Base-by-base conservation (phyloP, 2,329 filamentous ascomycete genomes). In the Akanthomyces uredinophilus region DNA sequence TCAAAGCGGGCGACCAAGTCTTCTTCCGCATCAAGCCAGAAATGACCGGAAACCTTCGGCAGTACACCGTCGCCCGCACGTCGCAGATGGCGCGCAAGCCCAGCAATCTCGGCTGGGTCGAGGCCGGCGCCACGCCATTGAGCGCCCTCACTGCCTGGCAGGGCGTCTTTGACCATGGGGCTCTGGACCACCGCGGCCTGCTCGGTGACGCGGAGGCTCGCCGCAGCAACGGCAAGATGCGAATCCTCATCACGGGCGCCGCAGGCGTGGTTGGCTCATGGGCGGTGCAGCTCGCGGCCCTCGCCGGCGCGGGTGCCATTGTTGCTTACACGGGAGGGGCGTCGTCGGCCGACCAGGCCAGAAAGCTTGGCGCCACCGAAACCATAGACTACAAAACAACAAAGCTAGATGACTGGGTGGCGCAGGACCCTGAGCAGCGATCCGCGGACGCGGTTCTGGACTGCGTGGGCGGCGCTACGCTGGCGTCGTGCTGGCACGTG, bases 221-320 rank as follows among this genome's bases (percentile, higher is more conserved):
- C 6, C 64, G 64, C 14, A 41, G 55, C 20, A 77, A 78, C 51
- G 63, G 60, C 4, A 65, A 65, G 35, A 64, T 70, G 27, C 64
- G 72, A 1, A 70, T 79, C n/a, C 68, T 80, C 14, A 65, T 79
- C 59, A 75, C 76, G 3, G 77, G 71, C 3, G 77, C 75, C 0
- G 70, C 70, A 0, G 76, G 76, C 10, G 73, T 73, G 6, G 76
- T 79, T 6, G 77, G 77, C 16, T 70, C 70, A 37, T 78, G 73
- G 71, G 70, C 73, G 1, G 71, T 78, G 18, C 75, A 77, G 67
- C 68, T 78, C 22, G 76, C 76, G 0, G 67, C 69, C 10, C 62
- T 64, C 4, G 71, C 70, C 66, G 76, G 76, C 2, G 74, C 72
- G 1, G 69, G 70, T 2, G 67, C 65, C n/a, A 68, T 79, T 18